A percentile compares a stretch with the other conserved stretches of the same genome.
Evolutionary conservation across 2,329 filamentous ascomycete species (phyloP).

Genomic region (Fusarium sp.): DNA sequence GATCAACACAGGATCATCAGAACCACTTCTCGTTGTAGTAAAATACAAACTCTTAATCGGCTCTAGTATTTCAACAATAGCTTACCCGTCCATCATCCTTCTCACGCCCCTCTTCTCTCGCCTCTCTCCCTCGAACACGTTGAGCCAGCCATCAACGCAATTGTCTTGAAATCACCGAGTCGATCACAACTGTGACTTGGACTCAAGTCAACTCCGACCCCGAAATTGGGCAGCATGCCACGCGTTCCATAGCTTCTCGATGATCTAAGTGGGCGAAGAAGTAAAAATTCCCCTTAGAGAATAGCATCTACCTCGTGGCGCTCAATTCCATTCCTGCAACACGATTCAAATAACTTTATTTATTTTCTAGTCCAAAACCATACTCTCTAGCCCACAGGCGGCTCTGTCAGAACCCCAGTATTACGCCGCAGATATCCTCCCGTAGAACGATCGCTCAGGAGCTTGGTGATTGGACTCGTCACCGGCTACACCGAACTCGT

Average conservation of each 20-base stretch:
- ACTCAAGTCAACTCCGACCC: slow-evolving; percentile 14
- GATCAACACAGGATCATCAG: slow-evolving; percentile 8
- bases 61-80: neutral
- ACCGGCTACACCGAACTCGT: slow-evolving; percentile 34
- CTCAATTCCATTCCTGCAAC: slow-evolving; percentile 26
- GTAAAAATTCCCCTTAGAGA: neutral
- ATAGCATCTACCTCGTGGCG: slow-evolving; percentile 18
- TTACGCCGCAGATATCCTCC: slow-evolving; percentile 17
- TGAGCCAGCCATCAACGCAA: slow-evolving; percentile 23
- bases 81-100: neutral
- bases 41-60: neutral
- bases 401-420: slow-evolving; percentile 8
- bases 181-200: slow-evolving; percentile 2
- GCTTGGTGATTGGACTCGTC: slow-evolving; percentile 24
- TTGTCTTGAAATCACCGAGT: slow-evolving; percentile 19
- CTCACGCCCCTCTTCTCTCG: slow-evolving; percentile 19
- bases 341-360: slow-evolving; percentile 19
- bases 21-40: neutral
- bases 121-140: slow-evolving; percentile 7
- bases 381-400: slow-evolving; percentile 1
- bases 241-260: slow-evolving; percentile 14
- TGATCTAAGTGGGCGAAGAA: neutral
- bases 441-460: slow-evolving; percentile 3
- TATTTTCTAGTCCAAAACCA: slow-evolving; percentile 17
- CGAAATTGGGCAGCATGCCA: slow-evolving; percentile 22